Percentiles rank a stretch among this genome's conserved stretches.
These are phyloP conservation scores for Ampelocalamus luodianensis DNA, from an alignment of 176 grass and related monocot species.

Conservation along the genomic window DNA sequence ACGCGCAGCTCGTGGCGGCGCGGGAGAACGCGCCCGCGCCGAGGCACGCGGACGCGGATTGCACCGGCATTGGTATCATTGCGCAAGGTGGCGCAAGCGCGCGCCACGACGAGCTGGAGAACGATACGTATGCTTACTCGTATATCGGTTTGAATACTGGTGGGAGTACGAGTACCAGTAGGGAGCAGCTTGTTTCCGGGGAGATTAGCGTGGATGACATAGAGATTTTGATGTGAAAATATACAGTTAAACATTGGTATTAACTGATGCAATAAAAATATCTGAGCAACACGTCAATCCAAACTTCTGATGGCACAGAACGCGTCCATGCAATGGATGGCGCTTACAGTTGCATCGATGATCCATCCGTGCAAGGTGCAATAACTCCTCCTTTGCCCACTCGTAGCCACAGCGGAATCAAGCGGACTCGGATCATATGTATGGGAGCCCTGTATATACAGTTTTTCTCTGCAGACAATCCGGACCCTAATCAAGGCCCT, in stretches of 20 bases:
- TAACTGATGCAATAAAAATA: neutral
- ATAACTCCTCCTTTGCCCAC: neutral
- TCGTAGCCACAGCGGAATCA: neutral
- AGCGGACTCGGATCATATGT: neutral
- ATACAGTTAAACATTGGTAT: neutral
- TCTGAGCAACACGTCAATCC: neutral
- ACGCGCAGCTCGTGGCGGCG: slow-evolving; percentile 57
- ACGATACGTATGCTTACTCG: neutral
- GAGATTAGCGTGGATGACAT: slow-evolving; percentile 55
- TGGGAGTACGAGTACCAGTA: neutral
- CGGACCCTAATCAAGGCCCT: neutral
- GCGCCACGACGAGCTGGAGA: neutral
- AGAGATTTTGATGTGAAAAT: slow-evolving; percentile 54
- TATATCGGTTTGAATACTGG: neutral
- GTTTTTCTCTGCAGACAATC: too few relatives aligned
- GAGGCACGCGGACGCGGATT: neutral
- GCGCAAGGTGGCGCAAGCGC: neutral
- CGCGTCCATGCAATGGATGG: too few relatives aligned
- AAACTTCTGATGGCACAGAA: neutral
- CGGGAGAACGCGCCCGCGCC: slow-evolving; percentile 17
- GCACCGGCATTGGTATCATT: neutral
- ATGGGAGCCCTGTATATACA: too few relatives aligned
- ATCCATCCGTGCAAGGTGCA: neutral
- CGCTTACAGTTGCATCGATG: neutral
- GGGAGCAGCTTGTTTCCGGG: neutral